Evolutionary conservation across 805 yeast genomes (phyloP).

Genomic region (Maudiozyma turicensis): DNA sequence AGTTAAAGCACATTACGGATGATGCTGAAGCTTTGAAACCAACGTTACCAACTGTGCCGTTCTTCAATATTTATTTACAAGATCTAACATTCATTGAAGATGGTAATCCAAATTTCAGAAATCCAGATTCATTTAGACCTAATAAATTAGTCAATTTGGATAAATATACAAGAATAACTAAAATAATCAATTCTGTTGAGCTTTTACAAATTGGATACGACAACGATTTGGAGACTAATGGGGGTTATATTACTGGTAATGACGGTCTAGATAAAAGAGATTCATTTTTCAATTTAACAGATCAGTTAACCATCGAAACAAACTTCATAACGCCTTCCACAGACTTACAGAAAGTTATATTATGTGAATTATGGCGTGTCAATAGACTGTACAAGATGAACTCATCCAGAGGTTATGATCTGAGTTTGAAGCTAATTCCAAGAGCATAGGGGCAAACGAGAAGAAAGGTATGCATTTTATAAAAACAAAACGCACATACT

Average conservation of each 20-base stretch:
- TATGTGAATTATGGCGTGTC: constrained; percentile 64
- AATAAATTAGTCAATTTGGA: constrained; percentile 57
- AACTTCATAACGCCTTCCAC: constrained; percentile 27
- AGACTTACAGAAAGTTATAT: constrained; percentile 40
- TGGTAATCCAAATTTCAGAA: constrained; percentile 64
- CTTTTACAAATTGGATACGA: constrained; percentile 55
- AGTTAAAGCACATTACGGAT: constrained; percentile 43
- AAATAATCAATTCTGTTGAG: constrained; percentile 57
- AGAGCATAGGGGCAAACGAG: constrained; percentile 1
- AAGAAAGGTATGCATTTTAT: no score
- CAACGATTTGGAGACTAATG: background rate
- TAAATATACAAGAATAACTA: constrained; percentile 58
- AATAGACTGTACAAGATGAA: constrained; percentile 49
- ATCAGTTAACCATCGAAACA: constrained; percentile 21
- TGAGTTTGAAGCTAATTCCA: constrained; percentile 46
- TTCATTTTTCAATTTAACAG: constrained; percentile 21
- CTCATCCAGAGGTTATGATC: constrained; percentile 62
- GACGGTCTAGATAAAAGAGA: constrained; percentile 14
- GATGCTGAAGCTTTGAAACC: constrained; percentile 29
- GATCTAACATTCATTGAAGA: constrained; percentile 75
- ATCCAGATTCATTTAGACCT: constrained; percentile 40
- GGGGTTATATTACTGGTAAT: constrained; percentile 2
- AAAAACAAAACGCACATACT: background rate
- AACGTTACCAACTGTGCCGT: constrained; percentile 60
- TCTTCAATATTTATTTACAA: constrained; percentile 62